These are phyloP conservation scores for Adiantum capillusveneris DNA, from an alignment of 75 land plant genomes.

Conservation along the genomic window DNA sequence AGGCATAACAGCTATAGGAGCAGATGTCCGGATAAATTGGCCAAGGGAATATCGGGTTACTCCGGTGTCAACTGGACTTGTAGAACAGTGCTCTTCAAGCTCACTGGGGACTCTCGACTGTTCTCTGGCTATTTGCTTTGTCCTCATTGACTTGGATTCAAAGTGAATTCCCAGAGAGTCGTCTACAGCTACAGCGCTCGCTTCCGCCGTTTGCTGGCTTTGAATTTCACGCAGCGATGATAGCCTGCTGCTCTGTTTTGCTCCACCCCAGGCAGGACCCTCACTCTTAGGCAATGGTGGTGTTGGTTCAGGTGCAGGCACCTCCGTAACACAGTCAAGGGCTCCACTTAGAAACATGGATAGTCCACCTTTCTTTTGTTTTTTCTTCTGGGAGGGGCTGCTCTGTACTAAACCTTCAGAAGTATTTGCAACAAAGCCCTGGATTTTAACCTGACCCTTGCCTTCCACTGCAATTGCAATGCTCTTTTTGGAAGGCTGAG, in stretches of 20 bases:
- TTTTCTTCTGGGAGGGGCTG: constrained; percentile 35
- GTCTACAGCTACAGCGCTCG: constrained; percentile 1
- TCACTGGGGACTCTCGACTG: no score
- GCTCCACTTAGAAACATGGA: constrained; percentile 97
- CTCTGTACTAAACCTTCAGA: no score
- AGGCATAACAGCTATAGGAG: constrained; percentile 57
- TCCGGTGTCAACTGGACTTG: constrained; percentile 12
- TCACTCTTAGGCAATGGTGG: constrained; percentile 49
- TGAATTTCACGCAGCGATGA: constrained; percentile 80
- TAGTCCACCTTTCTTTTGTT: constrained; percentile 81
- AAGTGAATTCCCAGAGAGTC: constrained; percentile 4
- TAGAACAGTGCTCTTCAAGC: no score
- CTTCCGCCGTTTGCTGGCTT: constrained; percentile 62
- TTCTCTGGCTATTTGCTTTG: neutral
- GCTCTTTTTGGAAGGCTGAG: no score
- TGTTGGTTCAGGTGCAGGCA: constrained; percentile 22
- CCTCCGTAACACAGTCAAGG: constrained; percentile 55
- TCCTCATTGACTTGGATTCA: neutral
- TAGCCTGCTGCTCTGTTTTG: constrained; percentile 37
- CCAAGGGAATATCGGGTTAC: constrained; percentile 37
- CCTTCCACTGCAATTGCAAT: no score
- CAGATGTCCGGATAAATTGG: constrained; percentile 30
- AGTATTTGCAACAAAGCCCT: no score
- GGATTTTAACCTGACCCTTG: no score
- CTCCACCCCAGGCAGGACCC: constrained; percentile 99